phyloP scores from a whole-genome alignment of 441 rosid species.

The Brassica balearica region DNA sequence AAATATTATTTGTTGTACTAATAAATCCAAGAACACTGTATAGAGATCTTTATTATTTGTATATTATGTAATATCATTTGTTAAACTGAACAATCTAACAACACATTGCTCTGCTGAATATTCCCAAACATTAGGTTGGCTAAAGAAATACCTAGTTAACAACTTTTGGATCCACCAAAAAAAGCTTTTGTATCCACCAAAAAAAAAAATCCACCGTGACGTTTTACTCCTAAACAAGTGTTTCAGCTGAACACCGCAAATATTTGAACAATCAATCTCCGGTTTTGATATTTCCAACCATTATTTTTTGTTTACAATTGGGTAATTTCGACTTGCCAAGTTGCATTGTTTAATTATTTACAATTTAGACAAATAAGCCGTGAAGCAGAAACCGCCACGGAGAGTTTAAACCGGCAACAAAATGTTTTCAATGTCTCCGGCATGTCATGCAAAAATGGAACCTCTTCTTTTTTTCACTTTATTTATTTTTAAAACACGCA shows the following conservation, averaged over 20 bases:
- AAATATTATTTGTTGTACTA: not conserved
- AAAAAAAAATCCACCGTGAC: not conserved
- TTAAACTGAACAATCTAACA: constrained; percentile 1
- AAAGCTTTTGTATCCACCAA: constrained; percentile 10
- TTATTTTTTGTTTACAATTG: not conserved
- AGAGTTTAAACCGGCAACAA: not conserved
- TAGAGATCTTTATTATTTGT: not conserved
- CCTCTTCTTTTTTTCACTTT: not conserved
- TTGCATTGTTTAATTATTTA: not conserved
- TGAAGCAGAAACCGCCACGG: not conserved
- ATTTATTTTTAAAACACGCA: not conserved
- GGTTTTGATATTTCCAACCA: not conserved
- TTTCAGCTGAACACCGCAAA: not conserved
- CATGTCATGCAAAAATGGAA: not conserved
- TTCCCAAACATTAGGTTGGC: constrained; percentile 22
- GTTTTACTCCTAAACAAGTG: constrained; percentile 11
- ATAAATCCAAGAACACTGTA: constrained; percentile 18
- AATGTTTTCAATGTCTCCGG: not conserved
- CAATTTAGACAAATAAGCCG: not conserved
- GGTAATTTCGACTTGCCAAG: not conserved
- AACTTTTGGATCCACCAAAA: constrained; percentile 21
- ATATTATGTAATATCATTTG: not conserved
- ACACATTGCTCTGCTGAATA: constrained; percentile 6
- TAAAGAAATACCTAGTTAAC: constrained; percentile 20
- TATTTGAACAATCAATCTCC: no score